Base-by-base conservation (phyloP, 2,329 filamentous ascomycete genomes). In the Cladophialophora immunda region DNA sequence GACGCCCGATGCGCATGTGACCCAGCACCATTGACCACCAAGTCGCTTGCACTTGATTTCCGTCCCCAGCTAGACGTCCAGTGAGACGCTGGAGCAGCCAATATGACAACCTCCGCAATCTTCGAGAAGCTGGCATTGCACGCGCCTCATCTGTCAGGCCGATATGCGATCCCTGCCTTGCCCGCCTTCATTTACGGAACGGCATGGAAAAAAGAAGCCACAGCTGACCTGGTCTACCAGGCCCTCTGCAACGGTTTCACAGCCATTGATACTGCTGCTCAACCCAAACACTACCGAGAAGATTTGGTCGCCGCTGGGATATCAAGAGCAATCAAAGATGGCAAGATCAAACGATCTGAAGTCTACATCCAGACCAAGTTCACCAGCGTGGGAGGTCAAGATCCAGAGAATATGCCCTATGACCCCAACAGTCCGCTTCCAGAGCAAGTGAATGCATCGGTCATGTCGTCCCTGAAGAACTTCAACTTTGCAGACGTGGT, bases 311-410 rank as follows among this genome's bases (percentile, higher is more conserved):
- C 88, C 2, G 83, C 86, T 29, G 92, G 89, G 2, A 82, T 95
- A 56, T 82, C 86, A 66, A 81, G 83, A 62, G 88, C 89, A 38
- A 84, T 92, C 59, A 72, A 78, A 6, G 84, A 89, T 34, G 87
- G 87, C 1, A 77, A 86, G n/a, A 80, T 91, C 55, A 83, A 74
- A 57, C 81, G 88, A 66, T 77, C 83, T 54, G 86, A 90, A 36
- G 73, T 94, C 55, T 92, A 89, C 75, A 87, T 92, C 53, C 92
- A 96, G 84, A 94, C 92, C n/a, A 95, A 94, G 77, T 95, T 90
- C 80, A 92, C 90, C 1, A 84, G 89, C 0, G 77, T 87, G 4
- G 78, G 78, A 17, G 88, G 87, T 27, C 91, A 94, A 76, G 86
- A 89, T 73, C 80, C 80, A 1, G 77, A 78, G 47, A 83, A 87